Conservation (phyloP, 1,284 basidiomycete genomes). For the Naganishia liquefaciens region DNA sequence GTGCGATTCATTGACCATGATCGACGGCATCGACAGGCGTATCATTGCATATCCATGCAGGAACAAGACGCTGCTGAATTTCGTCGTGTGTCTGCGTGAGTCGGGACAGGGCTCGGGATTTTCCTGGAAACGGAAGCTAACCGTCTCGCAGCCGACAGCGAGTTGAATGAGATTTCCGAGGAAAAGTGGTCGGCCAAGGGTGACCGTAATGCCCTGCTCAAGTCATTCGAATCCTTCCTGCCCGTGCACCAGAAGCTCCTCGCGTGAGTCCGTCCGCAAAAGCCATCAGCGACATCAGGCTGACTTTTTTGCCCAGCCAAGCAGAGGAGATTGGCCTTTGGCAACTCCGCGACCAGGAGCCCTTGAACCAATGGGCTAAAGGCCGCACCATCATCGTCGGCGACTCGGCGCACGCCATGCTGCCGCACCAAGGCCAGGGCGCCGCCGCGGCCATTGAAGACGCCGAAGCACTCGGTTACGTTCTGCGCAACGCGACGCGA, state of each 20-base stretch:
- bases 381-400: slow-evolving; percentile 44
- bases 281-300: neutral
- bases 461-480: slow-evolving; percentile 39
- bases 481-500: slow-evolving; percentile 30
- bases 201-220: slow-evolving; percentile 36
- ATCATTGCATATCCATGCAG: slow-evolving; percentile 40
- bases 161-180: slow-evolving; percentile 38
- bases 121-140: neutral
- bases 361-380: slow-evolving; percentile 41
- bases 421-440: slow-evolving; percentile 44
- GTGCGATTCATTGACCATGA: slow-evolving; percentile 33
- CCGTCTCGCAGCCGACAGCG: slow-evolving; percentile 38
- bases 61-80: slow-evolving; percentile 38
- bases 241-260: slow-evolving; percentile 35
- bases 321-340: slow-evolving; percentile 41
- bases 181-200: slow-evolving; percentile 44
- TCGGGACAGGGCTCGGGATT: neutral
- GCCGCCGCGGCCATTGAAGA: slow-evolving; percentile 42
- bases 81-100: slow-evolving; percentile 41
- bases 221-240: slow-evolving; percentile 39
- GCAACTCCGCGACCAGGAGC: slow-evolving; percentile 47
- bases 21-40: slow-evolving; percentile 37
- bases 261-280: slow-evolving; percentile 37
- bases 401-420: slow-evolving; percentile 47
- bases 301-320: slow-evolving; percentile 21